Evolutionary conservation across 1,139 yeast species (phyloP), one percentile per base, ranked within the genome.

Genomic region (Saccharomyces hybrid): DNA sequence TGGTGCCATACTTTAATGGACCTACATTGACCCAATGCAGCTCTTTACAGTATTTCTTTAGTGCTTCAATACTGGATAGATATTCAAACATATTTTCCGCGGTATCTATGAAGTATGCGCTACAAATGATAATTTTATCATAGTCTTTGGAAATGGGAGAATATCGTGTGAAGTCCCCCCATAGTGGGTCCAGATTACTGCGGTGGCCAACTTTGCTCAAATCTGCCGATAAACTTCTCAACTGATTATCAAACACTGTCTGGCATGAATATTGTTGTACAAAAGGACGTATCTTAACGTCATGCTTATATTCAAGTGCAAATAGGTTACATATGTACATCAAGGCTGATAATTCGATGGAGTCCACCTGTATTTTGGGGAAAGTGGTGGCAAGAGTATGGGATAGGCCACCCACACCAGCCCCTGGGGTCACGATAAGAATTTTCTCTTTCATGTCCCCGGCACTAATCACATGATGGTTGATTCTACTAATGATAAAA

Each of bases 1-100:
- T 90, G 3, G 89, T 82, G 0, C 97, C 97, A 71, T 89, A 89
- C 69, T 89, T 89, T 58, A 89, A 74, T 0, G 97, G 97, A 0
- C 97, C 97, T 20, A 82, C 77, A 66, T 89, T 89, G 58, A 89
- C 82, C 97, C 96, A 89, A 53, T 76, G 76, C 0, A 87, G 82
- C 9, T 73, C 20, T 16, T 66, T 66, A 41, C 73, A 69, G 27
- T 73, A 75, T 3, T 71, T 71, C n/a, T 77, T 76, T 50, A 87
- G 67, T 13, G 71, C 64, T 53, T 78, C 78, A 41, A 89, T 81
- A 1, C 84, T 71, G 53, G 85, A 86, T 50, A 89, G 69, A 66
- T 89, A 89, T 42, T 82, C 84, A 59, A 89, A 75, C 50, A 88
- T 67, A 63, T 88, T 88, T 63, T 88, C 95, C 0, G 97, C 96